Conservation (phyloP, 495 filamentous ascomycete genomes). For the Annulohypoxylon stygium region DNA sequence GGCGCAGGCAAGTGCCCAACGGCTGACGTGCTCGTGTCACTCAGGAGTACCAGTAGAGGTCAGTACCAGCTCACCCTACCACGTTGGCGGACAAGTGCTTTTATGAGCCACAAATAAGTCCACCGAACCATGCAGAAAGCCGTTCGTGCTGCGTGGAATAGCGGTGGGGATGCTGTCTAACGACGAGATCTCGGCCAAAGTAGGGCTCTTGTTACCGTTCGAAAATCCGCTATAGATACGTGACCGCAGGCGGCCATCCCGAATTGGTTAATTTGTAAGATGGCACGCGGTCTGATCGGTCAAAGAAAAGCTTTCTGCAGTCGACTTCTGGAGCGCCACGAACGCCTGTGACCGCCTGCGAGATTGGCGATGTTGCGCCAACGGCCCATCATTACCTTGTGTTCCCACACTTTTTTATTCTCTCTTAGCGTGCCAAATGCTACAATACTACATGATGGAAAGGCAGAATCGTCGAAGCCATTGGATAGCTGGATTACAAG, state of each 20-base stretch:
- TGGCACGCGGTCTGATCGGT: constrained; percentile 14
- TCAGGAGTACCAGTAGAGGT: constrained; percentile 9
- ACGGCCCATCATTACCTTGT: constrained; percentile 27
- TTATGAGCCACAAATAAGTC: constrained; percentile 29
- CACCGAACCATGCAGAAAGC: constrained; percentile 44
- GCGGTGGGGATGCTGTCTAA: constrained; percentile 45
- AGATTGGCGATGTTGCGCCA: constrained; percentile 50
- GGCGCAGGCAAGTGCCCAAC: constrained; percentile 9
- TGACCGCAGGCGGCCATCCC: constrained; percentile 2
- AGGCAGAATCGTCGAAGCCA: neutral
- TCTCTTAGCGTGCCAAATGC: constrained; percentile 7
- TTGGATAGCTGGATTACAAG: neutral
- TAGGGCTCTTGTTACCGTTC: constrained; percentile 5
- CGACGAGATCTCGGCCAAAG: constrained; percentile 35
- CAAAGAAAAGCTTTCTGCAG: constrained; percentile 12
- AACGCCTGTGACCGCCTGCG: constrained; percentile 44
- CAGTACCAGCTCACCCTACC: constrained; percentile 26
- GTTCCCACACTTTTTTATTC: constrained; percentile 6
- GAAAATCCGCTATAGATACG: neutral
- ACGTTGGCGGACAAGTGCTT: constrained; percentile 40
- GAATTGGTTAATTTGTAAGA: constrained; percentile 9
- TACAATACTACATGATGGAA: neutral
- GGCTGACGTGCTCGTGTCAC: constrained; percentile 32
- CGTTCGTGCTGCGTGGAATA: constrained; percentile 45
- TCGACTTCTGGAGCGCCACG: constrained; percentile 14